Evolutionary conservation across 345 rosid species (phyloP).

Genomic region (Brassica incana): DNA sequence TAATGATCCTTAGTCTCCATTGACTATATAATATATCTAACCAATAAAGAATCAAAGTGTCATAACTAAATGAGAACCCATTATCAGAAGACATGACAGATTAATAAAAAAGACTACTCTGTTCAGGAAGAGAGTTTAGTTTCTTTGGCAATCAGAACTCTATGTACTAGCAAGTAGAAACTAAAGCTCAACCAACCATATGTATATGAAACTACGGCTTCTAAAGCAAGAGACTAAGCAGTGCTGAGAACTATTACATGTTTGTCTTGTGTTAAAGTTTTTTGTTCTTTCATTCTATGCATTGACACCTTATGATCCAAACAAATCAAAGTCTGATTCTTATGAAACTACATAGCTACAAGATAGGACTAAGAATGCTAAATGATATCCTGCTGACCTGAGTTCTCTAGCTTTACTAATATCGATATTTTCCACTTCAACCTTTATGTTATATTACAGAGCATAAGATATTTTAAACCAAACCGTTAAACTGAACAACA

Average conservation of each 20-base stretch:
- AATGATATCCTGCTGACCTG: constrained; percentile 23
- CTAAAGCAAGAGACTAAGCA: neutral
- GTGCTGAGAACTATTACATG: neutral
- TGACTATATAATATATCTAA: neutral
- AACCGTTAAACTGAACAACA: neutral
- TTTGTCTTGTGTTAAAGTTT: neutral
- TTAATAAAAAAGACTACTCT: neutral
- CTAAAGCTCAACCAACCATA: neutral
- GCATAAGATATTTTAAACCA: neutral
- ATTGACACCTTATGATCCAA: neutral
- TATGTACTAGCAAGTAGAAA: neutral
- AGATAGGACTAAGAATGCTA: neutral
- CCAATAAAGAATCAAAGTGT: neutral
- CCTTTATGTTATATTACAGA: constrained; percentile 38
- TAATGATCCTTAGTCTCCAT: neutral
- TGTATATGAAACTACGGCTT: neutral
- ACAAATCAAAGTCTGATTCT: neutral
- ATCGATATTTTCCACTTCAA: constrained; percentile 78
- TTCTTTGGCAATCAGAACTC: neutral
- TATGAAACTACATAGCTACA: neutral
- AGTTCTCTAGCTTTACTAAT: constrained; percentile 42
- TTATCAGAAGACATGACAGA: neutral
- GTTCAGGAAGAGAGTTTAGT: neutral
- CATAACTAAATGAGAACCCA: neutral
- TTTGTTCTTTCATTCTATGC: neutral